Evolutionary conservation across 2,329 filamentous ascomycete species (phyloP), one percentile per base, ranked within the genome.

Genomic region (Fusarium sacchari): DNA sequence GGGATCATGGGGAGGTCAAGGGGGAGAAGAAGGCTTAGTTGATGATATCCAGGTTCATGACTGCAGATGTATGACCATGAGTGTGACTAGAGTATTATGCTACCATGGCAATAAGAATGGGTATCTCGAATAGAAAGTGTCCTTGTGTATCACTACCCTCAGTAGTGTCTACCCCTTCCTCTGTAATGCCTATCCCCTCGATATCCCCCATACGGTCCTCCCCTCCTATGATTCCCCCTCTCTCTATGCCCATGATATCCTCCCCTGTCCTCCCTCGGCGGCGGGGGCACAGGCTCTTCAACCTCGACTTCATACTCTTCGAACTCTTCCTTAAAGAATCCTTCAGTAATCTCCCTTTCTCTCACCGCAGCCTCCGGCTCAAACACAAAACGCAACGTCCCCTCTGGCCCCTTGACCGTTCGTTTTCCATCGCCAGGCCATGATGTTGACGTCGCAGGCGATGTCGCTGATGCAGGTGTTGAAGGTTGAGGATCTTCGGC

Each of bases 321-420:
- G 77, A 90, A 94, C 78, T 94, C 92, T 47, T 92, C 89, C 46
- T 88, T 89, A 79, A 92, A 94, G 80, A 92, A 95, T 56, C 88
- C 86, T 8, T 87, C 87, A 5, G 95, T 92, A 18, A 88, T 86
- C 18, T 88, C 87, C 76, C 90, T 89, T 82, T 99, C 96, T 22
- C 87, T 86, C 52, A 88, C 88, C 5, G 95, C 95, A 56, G 92
- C 89, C 61, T 92, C 91, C 0, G 92, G 90, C 73, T 97, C 93
- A 55, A 98, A 91, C 82, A 98, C 94, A 81, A 97, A 98, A 12
- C 96, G 90, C 73, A 97, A 90, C 0, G 96, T 97, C 12, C 93
- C 93, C 28, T 94, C 92, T 76, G 88, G 81, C 79, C 86, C 75
- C 82, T 85, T 71, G 78, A 81, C 80, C 10, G 80, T 78, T 3